Base-by-base conservation (phyloP, 257 asterid species). In the Solanum pinnatisectum region DNA sequence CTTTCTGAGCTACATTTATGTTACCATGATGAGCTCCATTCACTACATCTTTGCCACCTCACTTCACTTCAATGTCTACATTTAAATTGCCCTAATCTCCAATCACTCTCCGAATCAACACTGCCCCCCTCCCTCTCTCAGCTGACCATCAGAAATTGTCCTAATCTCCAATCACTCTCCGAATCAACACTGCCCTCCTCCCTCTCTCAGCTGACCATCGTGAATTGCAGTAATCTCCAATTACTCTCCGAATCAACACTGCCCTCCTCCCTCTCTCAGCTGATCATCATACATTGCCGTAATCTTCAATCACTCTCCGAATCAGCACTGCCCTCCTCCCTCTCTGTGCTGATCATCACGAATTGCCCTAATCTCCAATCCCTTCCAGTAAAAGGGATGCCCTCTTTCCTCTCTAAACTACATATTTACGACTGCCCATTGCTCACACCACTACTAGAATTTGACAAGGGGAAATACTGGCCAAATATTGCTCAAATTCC, bases 121-220 rank as follows among this genome's bases (percentile, higher is more conserved):
- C 56, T 46, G 2, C 56, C 56, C 18, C 13, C 56, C 56, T 46
- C 56, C 56, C 56, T 44, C 56, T 44, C 56, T 13, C 0, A 13
- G 2, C 56, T 44, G 56, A 13, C 1, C 0, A 44, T 44, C 56
- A 0, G 0, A 0, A 0, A 13, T 4, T 12, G 56, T 1, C 0
- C 0, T 44, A 13, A 44, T 4, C 56, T 44, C 56, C 56, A 13
- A 44, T 44, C 56, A 44, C 56, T 44, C 0, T 44, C 18, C 6
- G 18, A 44, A 44, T 44, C 18, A 13, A 0, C 6, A 44, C 18
- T 44, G 56, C 6, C 25, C 67, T 56, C 67, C 25, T 56, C 65
- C 65, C 65, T 59, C 67, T 59, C 81, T 23, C 0, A 20, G 2
- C 4, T 59, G 67, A 0, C 0, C 1, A 36, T 74, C 20, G 0